phyloP scores from a whole-genome alignment of 2,329 filamentous ascomycete species.

The Drechslera avenae region DNA sequence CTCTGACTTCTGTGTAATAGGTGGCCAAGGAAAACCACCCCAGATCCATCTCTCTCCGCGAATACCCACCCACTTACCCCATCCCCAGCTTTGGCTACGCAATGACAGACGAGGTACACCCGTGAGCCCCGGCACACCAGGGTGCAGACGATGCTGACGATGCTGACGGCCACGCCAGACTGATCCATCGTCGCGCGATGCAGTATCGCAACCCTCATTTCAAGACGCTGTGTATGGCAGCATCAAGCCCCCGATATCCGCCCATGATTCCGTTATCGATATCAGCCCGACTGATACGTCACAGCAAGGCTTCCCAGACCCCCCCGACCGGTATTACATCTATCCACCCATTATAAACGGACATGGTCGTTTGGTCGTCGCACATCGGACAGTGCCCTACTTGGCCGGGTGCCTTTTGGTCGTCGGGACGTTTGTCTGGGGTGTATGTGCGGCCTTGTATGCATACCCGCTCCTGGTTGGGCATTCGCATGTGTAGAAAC shows the following conservation, averaged over 20 bases:
- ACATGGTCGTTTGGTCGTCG: conserved; percentile 27
- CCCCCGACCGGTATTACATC: conserved; percentile 27
- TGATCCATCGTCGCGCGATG: conserved; percentile 6
- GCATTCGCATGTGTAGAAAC: conserved; percentile 6
- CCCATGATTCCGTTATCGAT: conserved; percentile 18
- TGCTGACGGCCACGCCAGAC: conserved; percentile 13
- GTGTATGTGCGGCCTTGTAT: conserved; percentile 25
- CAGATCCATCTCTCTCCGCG: neutral
- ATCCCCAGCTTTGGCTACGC: conserved; percentile 11
- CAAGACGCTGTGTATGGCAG: conserved; percentile 21
- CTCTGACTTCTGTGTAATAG: neutral
- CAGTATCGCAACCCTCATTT: conserved; percentile 5
- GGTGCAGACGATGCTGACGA: conserved; percentile 6
- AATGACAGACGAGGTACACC: conserved; percentile 26
- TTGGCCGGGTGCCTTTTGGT: conserved; percentile 21
- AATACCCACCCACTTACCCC: neutral
- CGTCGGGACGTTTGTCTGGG: conserved; percentile 25
- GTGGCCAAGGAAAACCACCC: neutral
- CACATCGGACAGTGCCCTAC: conserved; percentile 28
- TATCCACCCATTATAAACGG: conserved; percentile 30
- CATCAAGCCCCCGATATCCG: conserved; percentile 6
- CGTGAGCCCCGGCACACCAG: neutral
- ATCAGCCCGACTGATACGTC: conserved; percentile 14
- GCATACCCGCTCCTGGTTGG: conserved; percentile 21
- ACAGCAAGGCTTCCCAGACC: conserved; percentile 16